Base-by-base conservation (phyloP, 2,329 filamentous ascomycete species). In the Arthrocladium fulminans region DNA sequence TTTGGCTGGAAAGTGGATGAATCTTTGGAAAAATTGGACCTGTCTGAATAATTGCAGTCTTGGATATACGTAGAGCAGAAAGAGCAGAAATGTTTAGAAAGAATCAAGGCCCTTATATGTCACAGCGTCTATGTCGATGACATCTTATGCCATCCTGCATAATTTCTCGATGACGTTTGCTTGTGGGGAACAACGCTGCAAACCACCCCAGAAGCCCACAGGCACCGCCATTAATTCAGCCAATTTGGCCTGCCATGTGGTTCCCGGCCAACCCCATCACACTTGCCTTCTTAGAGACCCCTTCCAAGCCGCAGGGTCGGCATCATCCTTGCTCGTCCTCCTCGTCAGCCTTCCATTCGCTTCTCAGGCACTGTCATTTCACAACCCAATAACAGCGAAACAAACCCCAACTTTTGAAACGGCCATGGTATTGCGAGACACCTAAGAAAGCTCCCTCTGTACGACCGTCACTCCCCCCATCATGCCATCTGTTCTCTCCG, bases 401-500 rank as follows among this genome's bases (percentile, higher is more conserved):
- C 17, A 23, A 12, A 23, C n/a, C 37, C 6, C 15, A 2, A 23
- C 30, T 25, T 38, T 12, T 37, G 25, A 29, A n/a, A 24, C 22
- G 30, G n/a, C 6, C 35, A 38, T 47, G 32, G 20, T 17, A 32
- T 17, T 22, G 27, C 13, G 20, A n/a, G 3, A 42, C 30, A 19
- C 20, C 24, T 20, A 23, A n/a, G 13, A 12, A 10, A 13, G 25
- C 17, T 34, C 13, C 13, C 8, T 13, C 37, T 44, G 4, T 19
- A 25, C n/a, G 15, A 19, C 19, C 19, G 3, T 4, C 10, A 19
- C n/a, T 51, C 45, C 38, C 58, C 51, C 55, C 61, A 63, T 52
- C 55, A 73, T 73, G 71, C 77, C 77, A 50, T 79, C 78, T 15
- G 80, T 94, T 57, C 79, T 98, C 49, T 86, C 76, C 65, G 90